Conservation (phyloP, 768 basidiomycete genomes). For the Lentinula sp. region DNA sequence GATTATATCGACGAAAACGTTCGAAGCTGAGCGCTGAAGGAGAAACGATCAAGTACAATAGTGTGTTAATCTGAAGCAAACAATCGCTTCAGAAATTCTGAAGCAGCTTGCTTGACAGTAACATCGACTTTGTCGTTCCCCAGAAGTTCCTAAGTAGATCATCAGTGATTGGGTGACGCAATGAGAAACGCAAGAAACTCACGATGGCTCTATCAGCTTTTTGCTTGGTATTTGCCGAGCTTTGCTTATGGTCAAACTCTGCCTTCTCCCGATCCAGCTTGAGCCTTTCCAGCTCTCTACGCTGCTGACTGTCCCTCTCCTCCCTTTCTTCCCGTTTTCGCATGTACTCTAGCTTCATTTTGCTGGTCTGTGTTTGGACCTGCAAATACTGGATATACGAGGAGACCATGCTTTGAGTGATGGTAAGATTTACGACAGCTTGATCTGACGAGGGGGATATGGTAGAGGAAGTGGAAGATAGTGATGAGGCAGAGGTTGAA, state of each 20-base stretch:
- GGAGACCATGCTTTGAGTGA: conserved; percentile 52
- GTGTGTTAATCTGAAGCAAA: conserved; percentile 35
- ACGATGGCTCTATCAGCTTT: conserved; percentile 63
- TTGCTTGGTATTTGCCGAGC: conserved; percentile 47
- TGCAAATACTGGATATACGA: conserved; percentile 57
- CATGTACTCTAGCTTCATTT: conserved; percentile 65
- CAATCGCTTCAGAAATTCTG: conserved; percentile 67
- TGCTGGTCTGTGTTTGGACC: conserved; percentile 62
- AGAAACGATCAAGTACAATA: not conserved
- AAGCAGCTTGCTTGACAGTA: conserved; percentile 58
- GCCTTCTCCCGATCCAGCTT: conserved; percentile 51
- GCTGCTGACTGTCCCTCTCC: conserved; percentile 45
- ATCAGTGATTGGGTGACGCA: not conserved
- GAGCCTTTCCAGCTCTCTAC: conserved; percentile 47
- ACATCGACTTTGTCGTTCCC: conserved; percentile 51
- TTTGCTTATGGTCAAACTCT: conserved; percentile 48
- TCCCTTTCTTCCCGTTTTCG: conserved; percentile 66
- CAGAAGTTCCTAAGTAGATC: conserved; percentile 41
- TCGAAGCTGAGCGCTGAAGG: not conserved
- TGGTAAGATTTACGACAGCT: conserved; percentile 38
- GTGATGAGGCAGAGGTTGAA: not conserved
- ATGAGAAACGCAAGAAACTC: conserved; percentile 13
- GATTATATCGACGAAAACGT: not conserved
- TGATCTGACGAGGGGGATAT: conserved; percentile 26
- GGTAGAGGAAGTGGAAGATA: not conserved